phyloP scores from a whole-genome alignment of 805 yeast genomes.

The Hanseniaspora pseudoguilliermondii region DNA sequence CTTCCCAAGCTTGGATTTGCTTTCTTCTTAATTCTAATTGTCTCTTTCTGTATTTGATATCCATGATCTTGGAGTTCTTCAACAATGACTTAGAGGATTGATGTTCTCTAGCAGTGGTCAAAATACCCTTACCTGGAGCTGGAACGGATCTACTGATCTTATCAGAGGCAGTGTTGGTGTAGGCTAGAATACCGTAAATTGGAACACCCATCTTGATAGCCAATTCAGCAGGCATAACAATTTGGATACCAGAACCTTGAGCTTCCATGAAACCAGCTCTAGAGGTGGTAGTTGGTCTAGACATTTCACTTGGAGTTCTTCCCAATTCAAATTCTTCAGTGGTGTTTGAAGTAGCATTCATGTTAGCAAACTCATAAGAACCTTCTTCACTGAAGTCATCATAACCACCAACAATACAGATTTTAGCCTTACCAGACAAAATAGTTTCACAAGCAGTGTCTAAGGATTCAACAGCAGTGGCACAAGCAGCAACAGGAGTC shows the following conservation, averaged over 20 bases:
- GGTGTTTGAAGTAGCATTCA: slow-evolving; percentile 95
- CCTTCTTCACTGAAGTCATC: slow-evolving; percentile 99
- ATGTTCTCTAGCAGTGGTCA: slow-evolving; percentile 93
- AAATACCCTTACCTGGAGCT: slow-evolving; percentile 99
- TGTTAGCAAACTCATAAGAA: slow-evolving; percentile 92
- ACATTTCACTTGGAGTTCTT: slow-evolving; percentile 96
- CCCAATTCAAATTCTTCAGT: slow-evolving; percentile 82
- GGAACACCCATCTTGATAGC: slow-evolving; percentile 99
- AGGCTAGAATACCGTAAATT: slow-evolving; percentile 85
- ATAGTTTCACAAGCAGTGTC: slow-evolving; percentile 94
- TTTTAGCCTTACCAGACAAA: slow-evolving; percentile 84
- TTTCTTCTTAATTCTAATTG: slow-evolving; percentile 68
- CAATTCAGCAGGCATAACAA: slow-evolving; percentile 85
- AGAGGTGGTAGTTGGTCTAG: slow-evolving; percentile 92
- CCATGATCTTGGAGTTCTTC: slow-evolving; percentile 70
- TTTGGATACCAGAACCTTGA: slow-evolving; percentile 97
- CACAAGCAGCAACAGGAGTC: slow-evolving; percentile 99
- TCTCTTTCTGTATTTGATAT: slow-evolving; percentile 84
- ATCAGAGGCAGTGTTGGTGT: slow-evolving; percentile 94
- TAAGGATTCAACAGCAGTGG: slow-evolving; percentile 95
- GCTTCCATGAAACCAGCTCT: slow-evolving; percentile 99
- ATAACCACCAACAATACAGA: slow-evolving; percentile 95
- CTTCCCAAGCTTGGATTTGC: slow-evolving; percentile 78
- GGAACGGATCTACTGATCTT: slow-evolving; percentile 98
- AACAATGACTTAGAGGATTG: slow-evolving; percentile 44